Conservation (phyloP, 139 green algal species). For the Bryopsis sp. region DNA sequence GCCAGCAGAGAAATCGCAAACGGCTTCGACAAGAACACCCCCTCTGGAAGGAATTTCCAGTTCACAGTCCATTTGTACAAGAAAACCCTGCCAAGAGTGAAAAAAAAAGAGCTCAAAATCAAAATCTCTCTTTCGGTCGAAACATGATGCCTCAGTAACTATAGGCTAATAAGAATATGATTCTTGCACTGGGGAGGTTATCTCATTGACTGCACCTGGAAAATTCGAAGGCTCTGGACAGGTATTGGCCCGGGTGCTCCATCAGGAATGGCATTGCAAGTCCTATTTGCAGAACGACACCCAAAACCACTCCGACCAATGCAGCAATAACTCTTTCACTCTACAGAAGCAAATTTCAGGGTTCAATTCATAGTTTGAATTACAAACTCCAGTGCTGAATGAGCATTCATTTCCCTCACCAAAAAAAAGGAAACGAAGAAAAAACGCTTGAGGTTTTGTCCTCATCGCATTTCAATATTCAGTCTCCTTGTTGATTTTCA, state of each 20-base stretch:
- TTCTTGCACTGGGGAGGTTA: no score
- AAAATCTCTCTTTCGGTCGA: background rate
- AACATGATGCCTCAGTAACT: no score
- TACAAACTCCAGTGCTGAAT: no score
- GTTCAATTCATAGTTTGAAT: no score
- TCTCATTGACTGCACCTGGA: constrained; percentile 29
- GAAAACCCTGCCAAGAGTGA: constrained; percentile 36
- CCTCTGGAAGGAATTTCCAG: constrained; percentile 67
- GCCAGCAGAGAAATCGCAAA: background rate
- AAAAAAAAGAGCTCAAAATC: constrained; percentile 16
- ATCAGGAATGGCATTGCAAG: constrained; percentile 59
- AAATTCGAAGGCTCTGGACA: constrained; percentile 61
- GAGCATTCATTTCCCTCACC: no score
- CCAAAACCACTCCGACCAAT: background rate
- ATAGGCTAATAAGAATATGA: no score
- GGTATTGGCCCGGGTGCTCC: constrained; percentile 34
- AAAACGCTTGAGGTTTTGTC: no score
- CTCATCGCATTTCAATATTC: no score
- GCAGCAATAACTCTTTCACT: constrained; percentile 44
- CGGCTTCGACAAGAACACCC: constrained; percentile 54
- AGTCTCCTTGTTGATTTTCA: no score
- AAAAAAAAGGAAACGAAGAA: no score
- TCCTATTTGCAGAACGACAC: constrained; percentile 38
- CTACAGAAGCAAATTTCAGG: constrained; percentile 66
- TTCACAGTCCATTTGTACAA: constrained; percentile 74